A percentile compares a stretch with the other conserved stretches of the same genome.
These are phyloP conservation scores for Trichoderma atroviride DNA, from an alignment of 2,329 filamentous ascomycete genomes.

Conservation along the genomic window DNA sequence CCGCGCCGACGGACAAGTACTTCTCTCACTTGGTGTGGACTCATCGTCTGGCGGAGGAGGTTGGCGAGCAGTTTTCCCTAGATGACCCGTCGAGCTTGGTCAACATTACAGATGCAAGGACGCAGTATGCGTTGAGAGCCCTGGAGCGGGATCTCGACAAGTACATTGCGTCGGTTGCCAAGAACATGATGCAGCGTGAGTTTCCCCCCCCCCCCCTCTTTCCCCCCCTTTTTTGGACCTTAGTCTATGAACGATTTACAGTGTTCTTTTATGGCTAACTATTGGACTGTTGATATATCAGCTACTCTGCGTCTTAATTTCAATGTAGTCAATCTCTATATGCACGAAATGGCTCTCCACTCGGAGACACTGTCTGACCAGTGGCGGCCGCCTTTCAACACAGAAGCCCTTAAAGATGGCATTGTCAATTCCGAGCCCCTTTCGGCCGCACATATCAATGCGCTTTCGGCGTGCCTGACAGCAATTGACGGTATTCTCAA, in stretches of 20 bases:
- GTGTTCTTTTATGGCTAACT: neutral
- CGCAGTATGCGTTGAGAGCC: slow-evolving; percentile 64
- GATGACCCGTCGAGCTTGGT: slow-evolving; percentile 62
- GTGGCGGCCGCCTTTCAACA: slow-evolving; percentile 50
- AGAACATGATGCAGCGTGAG: slow-evolving; percentile 59
- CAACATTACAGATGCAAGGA: slow-evolving; percentile 63
- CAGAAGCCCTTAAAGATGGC: slow-evolving; percentile 48
- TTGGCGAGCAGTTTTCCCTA: slow-evolving; percentile 66
- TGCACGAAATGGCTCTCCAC: slow-evolving; percentile 76
- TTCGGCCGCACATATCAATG: slow-evolving; percentile 61
- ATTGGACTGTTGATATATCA: slow-evolving; percentile 34
- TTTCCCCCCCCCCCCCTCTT: slow-evolving; percentile 43
- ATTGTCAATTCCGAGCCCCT: slow-evolving; percentile 46
- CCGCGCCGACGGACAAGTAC: slow-evolving; percentile 58
- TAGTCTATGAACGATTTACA: neutral
- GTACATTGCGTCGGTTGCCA: slow-evolving; percentile 58
- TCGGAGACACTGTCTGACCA: slow-evolving; percentile 61
- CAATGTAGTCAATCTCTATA: slow-evolving; percentile 68
- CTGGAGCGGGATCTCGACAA: slow-evolving; percentile 67
- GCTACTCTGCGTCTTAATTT: slow-evolving; percentile 67
- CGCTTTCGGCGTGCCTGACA: slow-evolving; percentile 66
- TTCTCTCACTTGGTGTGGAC: slow-evolving; percentile 63
- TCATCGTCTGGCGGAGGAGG: slow-evolving; percentile 67
- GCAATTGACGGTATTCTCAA: slow-evolving; percentile 69
- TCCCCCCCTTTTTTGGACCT: neutral